Base-by-base conservation (phyloP, 225 moss, liverwort and hornwort genomes). In the Pseudoscleropodium purum region DNA sequence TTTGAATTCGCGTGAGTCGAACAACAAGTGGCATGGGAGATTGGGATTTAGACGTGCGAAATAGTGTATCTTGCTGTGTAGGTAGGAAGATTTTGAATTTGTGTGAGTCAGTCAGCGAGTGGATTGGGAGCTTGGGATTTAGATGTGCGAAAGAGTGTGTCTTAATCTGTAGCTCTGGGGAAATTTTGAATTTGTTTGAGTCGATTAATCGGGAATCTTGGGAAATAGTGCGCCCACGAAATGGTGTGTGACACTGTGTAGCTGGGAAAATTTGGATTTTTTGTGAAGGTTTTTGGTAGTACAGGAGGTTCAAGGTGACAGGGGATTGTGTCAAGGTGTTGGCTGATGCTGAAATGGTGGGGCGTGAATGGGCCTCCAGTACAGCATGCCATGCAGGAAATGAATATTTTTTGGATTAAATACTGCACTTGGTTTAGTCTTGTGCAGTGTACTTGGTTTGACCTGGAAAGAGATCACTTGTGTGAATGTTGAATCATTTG, bases 341-440 rank as follows among this genome's bases (percentile, higher is more conserved):
- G 52, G 13, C 41, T 72, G 78, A 81, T 90, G 45, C 82, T 78
- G 77, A 78, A 85, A 72, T 36, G 77, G 72, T 45, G 56, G 51
- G 54, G 86, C 65, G 82, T 60, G 83, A 82, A 24, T 36, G 17
- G 24, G 2, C 83, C 65, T 7, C 51, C 36, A 54, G 59, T 85
- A 66, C 92, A 95, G 96, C 96, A 95, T 92, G 95, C 94, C 49
- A 93, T 93, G 93, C 67, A 37, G 67, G 51, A 65, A 67, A 67
- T 51, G 67, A 67, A 25, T 63, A 8, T 27, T 65, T 83, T 83
- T 37, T 5, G 51, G 45, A 13, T 47, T 82, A 24, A 64, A 25
- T 61, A 62, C 13, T 31, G 81, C 33, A 19, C 19, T 62, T 74
- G 30, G 51, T 49, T 51, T 33, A 49, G 33, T 51, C 33, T 34